These are phyloP conservation scores for Teratosphaeria viscida DNA, from an alignment of 2,329 filamentous ascomycete species.

Conservation along the genomic window DNA sequence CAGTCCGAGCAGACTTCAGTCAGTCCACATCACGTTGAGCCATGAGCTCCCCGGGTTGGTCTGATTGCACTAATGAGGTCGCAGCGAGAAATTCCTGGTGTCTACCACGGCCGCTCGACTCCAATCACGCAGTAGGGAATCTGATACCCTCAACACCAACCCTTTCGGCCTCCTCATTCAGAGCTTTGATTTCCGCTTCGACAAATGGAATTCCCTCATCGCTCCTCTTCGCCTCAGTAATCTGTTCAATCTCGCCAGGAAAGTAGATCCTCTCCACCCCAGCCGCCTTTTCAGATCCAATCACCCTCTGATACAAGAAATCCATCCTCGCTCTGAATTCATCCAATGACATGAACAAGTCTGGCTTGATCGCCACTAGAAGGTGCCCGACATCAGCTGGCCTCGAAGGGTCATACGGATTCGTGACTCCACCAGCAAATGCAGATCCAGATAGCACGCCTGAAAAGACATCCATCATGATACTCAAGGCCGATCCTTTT, in stretches of 20 bases:
- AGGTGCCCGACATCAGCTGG: slow-evolving; percentile 33
- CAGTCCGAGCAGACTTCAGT: too few species aligned
- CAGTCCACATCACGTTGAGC: too few species aligned
- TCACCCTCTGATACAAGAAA: slow-evolving; percentile 46
- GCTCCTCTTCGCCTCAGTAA: slow-evolving; percentile 34
- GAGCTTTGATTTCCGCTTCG: slow-evolving; percentile 36
- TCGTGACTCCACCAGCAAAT: slow-evolving; percentile 66
- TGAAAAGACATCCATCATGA: slow-evolving; percentile 81
- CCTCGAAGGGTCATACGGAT: slow-evolving; percentile 55
- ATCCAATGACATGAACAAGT: slow-evolving; percentile 25
- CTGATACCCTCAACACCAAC: slow-evolving; percentile 23
- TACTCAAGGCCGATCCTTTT: slow-evolving; percentile 63
- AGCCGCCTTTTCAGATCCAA: slow-evolving; percentile 41
- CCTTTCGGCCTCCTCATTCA: slow-evolving; percentile 40
- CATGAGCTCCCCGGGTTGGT: too few species aligned
- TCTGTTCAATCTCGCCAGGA: slow-evolving; percentile 47
- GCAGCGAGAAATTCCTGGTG: too few species aligned
- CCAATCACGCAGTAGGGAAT: neutral
- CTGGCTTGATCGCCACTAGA: slow-evolving; percentile 27
- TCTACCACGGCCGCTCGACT: too few species aligned
- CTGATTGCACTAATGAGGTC: too few species aligned
- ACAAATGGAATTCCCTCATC: slow-evolving; percentile 40
- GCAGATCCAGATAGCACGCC: slow-evolving; percentile 67
- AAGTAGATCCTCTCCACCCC: slow-evolving; percentile 48
- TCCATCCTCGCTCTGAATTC: slow-evolving; percentile 40